These are phyloP conservation scores for Atkinsonella texensis DNA, from an alignment of 2,329 filamentous ascomycete species.

Conservation along the genomic window DNA sequence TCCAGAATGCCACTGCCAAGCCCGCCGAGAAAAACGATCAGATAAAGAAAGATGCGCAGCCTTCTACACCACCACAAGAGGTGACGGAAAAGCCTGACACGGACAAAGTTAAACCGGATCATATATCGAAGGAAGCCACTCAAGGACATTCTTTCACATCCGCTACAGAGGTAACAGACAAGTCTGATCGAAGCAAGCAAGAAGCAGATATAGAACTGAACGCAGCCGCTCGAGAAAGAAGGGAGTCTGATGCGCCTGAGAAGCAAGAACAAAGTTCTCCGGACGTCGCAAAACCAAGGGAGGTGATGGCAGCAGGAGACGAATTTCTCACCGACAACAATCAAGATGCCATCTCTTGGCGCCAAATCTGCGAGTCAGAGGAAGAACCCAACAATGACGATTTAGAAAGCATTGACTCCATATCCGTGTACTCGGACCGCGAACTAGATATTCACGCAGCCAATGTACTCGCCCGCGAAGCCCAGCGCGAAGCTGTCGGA, in stretches of 20 bases:
- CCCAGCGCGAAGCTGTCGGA: conserved; percentile 15
- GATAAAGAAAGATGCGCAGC: background rate
- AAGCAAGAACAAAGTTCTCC: background rate
- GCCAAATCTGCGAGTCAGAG: conserved; percentile 11
- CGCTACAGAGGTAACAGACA: background rate
- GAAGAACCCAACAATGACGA: conserved; percentile 12
- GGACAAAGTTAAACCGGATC: background rate
- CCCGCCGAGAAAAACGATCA: background rate
- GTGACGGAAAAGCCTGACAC: background rate
- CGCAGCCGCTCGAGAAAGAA: too few species aligned
- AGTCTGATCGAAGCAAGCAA: background rate
- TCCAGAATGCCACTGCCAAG: background rate
- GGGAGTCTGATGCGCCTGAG: background rate
- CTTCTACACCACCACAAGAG: background rate
- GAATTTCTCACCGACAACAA: background rate
- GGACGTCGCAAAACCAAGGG: background rate
- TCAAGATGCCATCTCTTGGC: background rate
- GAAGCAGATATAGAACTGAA: too few species aligned
- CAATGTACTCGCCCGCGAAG: background rate
- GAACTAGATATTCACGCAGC: conserved; percentile 22
- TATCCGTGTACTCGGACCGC: conserved; percentile 28
- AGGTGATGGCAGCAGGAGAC: background rate
- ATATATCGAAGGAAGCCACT: background rate
- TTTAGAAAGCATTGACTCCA: conserved; percentile 10
- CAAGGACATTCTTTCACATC: too few species aligned